phyloP scores from a whole-genome alignment of 495 filamentous ascomycete genomes.

The Astrothelium macrocarpum region DNA sequence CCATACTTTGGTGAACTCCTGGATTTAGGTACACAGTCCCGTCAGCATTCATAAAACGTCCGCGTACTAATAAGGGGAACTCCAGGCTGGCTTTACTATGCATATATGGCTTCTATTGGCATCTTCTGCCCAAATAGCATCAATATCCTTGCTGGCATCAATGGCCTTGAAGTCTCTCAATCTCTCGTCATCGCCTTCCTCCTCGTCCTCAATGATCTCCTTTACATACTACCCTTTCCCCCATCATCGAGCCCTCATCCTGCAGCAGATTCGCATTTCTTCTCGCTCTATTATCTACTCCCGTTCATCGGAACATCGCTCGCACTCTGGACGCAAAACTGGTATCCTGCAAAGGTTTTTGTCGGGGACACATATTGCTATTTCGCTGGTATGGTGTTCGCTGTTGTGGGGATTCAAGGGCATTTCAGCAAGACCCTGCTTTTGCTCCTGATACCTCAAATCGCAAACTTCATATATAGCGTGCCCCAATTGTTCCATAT shows the following conservation, averaged over 20 bases:
- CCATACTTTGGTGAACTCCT: constrained; percentile 74
- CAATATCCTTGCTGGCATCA: constrained; percentile 96
- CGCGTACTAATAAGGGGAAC: constrained; percentile 11
- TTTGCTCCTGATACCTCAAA: constrained; percentile 83
- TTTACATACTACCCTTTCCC: constrained; percentile 63
- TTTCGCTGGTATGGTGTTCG: constrained; percentile 98
- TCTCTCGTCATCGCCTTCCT: constrained; percentile 82
- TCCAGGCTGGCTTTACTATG: constrained; percentile 70
- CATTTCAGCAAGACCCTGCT: constrained; percentile 97
- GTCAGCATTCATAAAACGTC: not conserved
- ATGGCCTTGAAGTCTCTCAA: constrained; percentile 93
- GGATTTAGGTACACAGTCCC: constrained; percentile 49
- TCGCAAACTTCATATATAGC: constrained; percentile 94
- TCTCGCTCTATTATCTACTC: constrained; percentile 87
- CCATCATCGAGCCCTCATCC: constrained; percentile 58
- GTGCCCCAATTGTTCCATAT: constrained; percentile 80
- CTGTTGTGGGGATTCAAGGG: constrained; percentile 88
- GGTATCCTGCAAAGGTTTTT: constrained; percentile 92
- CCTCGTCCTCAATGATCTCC: constrained; percentile 69
- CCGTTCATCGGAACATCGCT: constrained; percentile 88
- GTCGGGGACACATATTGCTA: constrained; percentile 99
- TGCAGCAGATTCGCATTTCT: constrained; percentile 89
- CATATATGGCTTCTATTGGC: constrained; percentile 87
- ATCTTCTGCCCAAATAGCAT: constrained; percentile 98
- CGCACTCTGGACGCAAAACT: constrained; percentile 83